phyloP scores from a whole-genome alignment of 2,329 filamentous ascomycete species.

The Fusarium sp. region DNA sequence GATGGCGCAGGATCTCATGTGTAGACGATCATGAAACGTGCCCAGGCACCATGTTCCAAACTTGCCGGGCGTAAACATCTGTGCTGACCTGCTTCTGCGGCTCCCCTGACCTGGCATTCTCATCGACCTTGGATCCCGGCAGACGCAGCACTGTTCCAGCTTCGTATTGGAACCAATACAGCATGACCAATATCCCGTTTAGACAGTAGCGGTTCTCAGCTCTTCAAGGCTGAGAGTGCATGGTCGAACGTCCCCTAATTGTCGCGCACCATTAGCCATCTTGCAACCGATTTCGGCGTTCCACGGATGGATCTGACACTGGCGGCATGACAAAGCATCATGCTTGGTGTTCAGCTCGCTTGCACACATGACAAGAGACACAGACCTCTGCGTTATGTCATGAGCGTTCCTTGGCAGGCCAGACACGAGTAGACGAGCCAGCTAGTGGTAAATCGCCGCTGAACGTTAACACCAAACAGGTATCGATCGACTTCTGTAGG shows the following conservation, averaged over 20 bases:
- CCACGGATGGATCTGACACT: neutral
- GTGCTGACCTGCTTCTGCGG: neutral
- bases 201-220: neutral
- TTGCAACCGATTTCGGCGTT: neutral
- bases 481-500: slow-evolving; percentile 32
- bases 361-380: neutral
- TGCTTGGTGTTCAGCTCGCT: neutral
- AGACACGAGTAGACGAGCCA: neutral
- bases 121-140: slow-evolving; percentile 22
- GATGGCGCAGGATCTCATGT: slow-evolving; percentile 13
- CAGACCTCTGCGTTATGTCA: neutral
- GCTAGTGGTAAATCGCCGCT: neutral
- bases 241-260: neutral
- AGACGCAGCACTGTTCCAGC: neutral
- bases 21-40: slow-evolving; percentile 30
- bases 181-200: neutral
- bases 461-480: slow-evolving; percentile 25
- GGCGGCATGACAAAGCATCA: neutral
- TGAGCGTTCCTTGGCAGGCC: neutral
- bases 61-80: slow-evolving; percentile 10
- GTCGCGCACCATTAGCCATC: neutral
- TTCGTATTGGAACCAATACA: neutral
- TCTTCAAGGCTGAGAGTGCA: neutral
- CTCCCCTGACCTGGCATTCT: slow-evolving; percentile 9
- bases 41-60: slow-evolving; percentile 23